Evolutionary conservation across 805 yeast species (phyloP).

Genomic region (Saitoella complicata): DNA sequence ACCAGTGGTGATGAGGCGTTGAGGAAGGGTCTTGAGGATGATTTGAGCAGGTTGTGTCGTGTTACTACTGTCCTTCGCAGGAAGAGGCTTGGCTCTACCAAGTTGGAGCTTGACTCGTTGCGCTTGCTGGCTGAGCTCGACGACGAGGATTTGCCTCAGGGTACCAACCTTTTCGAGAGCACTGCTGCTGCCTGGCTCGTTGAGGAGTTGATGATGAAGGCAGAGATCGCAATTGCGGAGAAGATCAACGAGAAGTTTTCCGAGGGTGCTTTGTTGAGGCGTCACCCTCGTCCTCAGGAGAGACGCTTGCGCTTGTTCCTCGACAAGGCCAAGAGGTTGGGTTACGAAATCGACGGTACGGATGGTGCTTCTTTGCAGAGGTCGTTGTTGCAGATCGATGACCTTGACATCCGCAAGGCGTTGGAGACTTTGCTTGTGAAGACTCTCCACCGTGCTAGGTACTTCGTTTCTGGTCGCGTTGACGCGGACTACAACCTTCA

Average conservation of each 20-base stretch:
- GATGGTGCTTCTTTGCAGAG: slow-evolving; percentile 54
- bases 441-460: slow-evolving; percentile 71
- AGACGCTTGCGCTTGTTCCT: slow-evolving; percentile 68
- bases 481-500: slow-evolving; percentile 67
- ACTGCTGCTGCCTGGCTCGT: slow-evolving; percentile 41
- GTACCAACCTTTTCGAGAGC: slow-evolving; percentile 55
- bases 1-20: neutral
- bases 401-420: slow-evolving; percentile 48
- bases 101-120: neutral
- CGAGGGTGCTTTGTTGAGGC: slow-evolving; percentile 65
- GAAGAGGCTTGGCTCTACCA: neutral
- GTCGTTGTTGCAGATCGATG: slow-evolving; percentile 49
- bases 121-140: slow-evolving; percentile 29
- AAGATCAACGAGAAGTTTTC: slow-evolving; percentile 61
- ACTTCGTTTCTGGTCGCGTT: slow-evolving; percentile 73
- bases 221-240: slow-evolving; percentile 74
- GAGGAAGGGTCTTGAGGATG: neutral
- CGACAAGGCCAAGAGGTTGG: slow-evolving; percentile 41
- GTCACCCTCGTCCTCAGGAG: slow-evolving; percentile 71
- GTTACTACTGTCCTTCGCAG: neutral
- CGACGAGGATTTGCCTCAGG: slow-evolving; percentile 62
- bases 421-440: slow-evolving; percentile 67
- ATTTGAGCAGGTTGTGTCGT: neutral
- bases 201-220: slow-evolving; percentile 64
- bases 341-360: slow-evolving; percentile 51